Evolutionary conservation across 345 rosid genomes (phyloP).

Genomic region (Eucalyptus grandis): DNA sequence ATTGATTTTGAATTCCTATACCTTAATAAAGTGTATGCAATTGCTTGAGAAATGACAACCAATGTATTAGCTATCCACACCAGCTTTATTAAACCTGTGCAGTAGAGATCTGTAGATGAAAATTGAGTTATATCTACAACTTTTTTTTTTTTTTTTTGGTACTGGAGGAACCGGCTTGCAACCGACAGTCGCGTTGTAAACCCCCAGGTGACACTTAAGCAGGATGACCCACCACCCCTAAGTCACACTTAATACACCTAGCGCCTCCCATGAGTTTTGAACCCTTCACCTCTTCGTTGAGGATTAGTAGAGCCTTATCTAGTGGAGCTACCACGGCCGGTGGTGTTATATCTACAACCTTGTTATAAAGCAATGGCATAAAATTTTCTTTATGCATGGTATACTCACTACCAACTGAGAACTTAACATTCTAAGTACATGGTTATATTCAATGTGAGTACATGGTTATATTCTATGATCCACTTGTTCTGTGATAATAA

Average conservation of each 20-base stretch:
- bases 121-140: not conserved
- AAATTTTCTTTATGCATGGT: not conserved
- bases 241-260: no score
- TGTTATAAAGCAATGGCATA: not conserved
- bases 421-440: not conserved
- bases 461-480: not conserved
- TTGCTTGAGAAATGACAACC: conserved; percentile 34
- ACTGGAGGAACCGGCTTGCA: no score
- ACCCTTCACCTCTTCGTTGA: no score
- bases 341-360: not conserved
- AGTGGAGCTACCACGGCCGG: no score
- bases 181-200: no score
- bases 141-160: no score
- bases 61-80: not conserved
- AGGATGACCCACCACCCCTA: no score
- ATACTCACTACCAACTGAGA: not conserved
- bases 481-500: no score
- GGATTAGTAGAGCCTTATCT: no score
- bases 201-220: no score
- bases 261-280: no score
- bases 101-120: not conserved
- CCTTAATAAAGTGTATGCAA: conserved; percentile 57
- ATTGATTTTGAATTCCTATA: conserved; percentile 56
- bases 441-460: not conserved
- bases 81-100: not conserved